These are phyloP conservation scores for Tulasnella sp. DNA, from an alignment of 768 basidiomycete genomes.

Conservation along the genomic window DNA sequence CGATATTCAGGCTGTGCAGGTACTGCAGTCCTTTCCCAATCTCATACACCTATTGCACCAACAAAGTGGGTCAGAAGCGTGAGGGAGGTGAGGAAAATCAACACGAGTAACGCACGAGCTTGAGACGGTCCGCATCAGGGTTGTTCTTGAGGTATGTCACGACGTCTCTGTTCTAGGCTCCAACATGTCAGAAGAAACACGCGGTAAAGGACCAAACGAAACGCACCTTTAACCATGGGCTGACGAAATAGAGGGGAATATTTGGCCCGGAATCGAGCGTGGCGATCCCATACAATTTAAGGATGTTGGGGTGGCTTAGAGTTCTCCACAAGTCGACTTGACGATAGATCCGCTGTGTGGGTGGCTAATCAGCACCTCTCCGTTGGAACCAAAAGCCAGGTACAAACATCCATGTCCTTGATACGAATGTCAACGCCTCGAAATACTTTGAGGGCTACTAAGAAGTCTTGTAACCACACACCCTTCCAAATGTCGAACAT, in stretches of 20 bases:
- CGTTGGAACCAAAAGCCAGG: neutral
- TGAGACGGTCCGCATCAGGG: constrained; percentile 8
- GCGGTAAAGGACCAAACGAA: neutral
- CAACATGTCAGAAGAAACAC: neutral
- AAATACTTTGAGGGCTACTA: constrained; percentile 9
- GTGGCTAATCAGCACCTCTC: neutral
- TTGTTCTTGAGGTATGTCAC: constrained; percentile 6
- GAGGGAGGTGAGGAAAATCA: neutral
- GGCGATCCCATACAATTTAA: neutral
- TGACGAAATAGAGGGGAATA: constrained; percentile 3
- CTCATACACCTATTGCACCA: neutral
- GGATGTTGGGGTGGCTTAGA: constrained; percentile 5
- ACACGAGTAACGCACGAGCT: neutral
- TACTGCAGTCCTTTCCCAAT: constrained; percentile 22
- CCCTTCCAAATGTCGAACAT: constrained; percentile 13
- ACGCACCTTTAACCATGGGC: constrained; percentile 8
- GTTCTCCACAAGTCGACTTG: constrained; percentile 11
- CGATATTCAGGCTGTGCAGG: constrained; percentile 62
- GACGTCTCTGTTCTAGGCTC: constrained; percentile 1
- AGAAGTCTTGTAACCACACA: constrained; percentile 3
- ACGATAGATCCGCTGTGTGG: constrained; percentile 1
- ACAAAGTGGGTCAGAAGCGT: neutral
- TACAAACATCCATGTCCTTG: neutral
- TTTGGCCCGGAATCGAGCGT: neutral
- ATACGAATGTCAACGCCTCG: neutral